Evolutionary conservation across 257 asterid species (phyloP).

Genomic region (Solanum megistacrolobum): DNA sequence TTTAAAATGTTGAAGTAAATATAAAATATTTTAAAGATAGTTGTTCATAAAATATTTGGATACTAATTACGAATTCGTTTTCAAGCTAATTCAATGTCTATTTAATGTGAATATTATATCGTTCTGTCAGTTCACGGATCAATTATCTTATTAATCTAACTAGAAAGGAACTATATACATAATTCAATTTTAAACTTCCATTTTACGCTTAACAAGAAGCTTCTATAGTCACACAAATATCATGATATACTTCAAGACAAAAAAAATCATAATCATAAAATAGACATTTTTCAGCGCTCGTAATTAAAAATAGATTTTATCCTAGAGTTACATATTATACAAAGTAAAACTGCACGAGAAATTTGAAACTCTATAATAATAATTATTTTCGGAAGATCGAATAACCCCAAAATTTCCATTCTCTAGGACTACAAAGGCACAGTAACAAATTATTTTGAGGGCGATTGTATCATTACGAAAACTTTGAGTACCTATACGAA

Average conservation of each 20-base stretch:
- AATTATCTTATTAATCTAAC: not conserved
- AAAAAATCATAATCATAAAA: not conserved
- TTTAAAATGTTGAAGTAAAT: not conserved
- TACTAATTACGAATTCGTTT: not conserved
- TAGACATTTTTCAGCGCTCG: not conserved
- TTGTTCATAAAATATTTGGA: not conserved
- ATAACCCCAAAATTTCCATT: not conserved
- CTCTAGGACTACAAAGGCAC: not conserved
- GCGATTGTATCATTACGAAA: not conserved
- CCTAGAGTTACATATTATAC: not conserved
- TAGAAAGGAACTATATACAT: not conserved
- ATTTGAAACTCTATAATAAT: not conserved
- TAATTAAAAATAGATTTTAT: not conserved
- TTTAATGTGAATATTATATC: not conserved
- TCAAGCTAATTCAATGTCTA: not conserved
- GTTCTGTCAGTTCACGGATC: rapidly evolving
- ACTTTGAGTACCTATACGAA: not conserved
- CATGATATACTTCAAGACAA: not conserved
- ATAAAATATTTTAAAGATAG: not conserved
- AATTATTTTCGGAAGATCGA: not conserved
- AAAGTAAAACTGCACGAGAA: not conserved
- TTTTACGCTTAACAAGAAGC: not conserved
- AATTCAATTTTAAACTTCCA: not conserved
- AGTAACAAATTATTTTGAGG: not conserved
- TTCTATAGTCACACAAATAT: not conserved